Conservation (phyloP, 208 protist species). For the Phytomonas serpens region DNA sequence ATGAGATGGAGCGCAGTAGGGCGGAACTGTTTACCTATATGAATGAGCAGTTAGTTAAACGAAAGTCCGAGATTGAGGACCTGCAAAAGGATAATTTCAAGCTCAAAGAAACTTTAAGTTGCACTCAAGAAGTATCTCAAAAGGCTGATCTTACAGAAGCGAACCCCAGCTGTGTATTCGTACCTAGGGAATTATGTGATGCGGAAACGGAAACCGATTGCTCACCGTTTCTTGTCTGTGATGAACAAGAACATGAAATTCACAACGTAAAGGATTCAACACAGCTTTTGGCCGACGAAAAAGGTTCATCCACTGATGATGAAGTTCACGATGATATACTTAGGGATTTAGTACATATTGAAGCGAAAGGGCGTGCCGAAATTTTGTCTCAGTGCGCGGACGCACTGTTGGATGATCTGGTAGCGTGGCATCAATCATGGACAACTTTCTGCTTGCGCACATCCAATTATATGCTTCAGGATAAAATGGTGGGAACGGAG, state of each 20-base stretch:
- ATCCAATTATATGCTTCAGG: neutral
- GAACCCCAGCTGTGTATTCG: neutral
- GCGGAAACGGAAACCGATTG: neutral
- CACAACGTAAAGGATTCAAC: neutral
- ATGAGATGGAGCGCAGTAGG: conserved; percentile 64
- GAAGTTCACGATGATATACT: neutral
- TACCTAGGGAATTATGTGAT: neutral
- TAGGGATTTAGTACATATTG: neutral
- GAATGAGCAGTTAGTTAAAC: conserved; percentile 57
- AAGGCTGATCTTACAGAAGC: neutral
- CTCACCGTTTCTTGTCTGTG: neutral
- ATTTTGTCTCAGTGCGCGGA: neutral
- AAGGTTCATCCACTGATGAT: neutral
- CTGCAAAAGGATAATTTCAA: conserved; percentile 19
- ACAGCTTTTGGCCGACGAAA: neutral
- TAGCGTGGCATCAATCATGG: neutral
- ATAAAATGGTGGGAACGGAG: neutral
- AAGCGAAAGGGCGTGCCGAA: neutral
- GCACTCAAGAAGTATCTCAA: neutral
- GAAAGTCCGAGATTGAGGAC: conserved; percentile 46
- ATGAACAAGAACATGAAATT: neutral
- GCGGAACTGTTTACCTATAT: conserved; percentile 73
- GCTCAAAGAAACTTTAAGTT: neutral
- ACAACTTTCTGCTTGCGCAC: neutral
- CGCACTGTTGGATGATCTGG: neutral